Evolutionary conservation across 2,329 filamentous ascomycete genomes (phyloP), one percentile per base, ranked within the genome.

Genomic region (Coniochaeta prunicola): DNA sequence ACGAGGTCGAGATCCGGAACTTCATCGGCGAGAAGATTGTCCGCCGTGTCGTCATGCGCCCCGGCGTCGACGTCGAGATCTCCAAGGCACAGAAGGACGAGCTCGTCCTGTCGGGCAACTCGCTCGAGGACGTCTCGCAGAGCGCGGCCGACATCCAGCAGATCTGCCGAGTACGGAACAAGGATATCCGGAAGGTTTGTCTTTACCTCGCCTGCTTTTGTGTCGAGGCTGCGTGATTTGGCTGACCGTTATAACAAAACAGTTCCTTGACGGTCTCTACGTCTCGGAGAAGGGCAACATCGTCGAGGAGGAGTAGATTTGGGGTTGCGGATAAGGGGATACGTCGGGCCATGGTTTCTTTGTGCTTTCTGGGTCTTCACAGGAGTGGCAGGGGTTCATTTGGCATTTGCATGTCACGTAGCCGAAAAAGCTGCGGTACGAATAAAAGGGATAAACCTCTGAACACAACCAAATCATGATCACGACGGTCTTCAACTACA

Each of bases 241-340:
- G 55, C 65, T 68, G 64, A 59, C 57, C 57, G 31, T 24, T n/a
- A 28, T 12, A 6, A 6, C 36, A 17, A n/a, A 26, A 64, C 72
- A 96, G 91, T 99, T 99, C 90, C 88, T 99, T 86, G 96, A 99
- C 83, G 94, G 94, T 88, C 86, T 99, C 79, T 99, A 99, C 85
- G 94, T 99, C 74, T 97, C 92, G 76, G 94, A 99, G 90, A 90
- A 91, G 84, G 89, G 90, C 80, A 96, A 97, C 88, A 88, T 99
- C 73, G 83, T 85, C 69, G 89, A 91, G 74, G 87, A 87, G 8
- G 53, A 55, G 53, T 33, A 33, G 24, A 55, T 2, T n/a, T 9
- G 53, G 30, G 17, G 28, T 21, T 19, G 17, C 30, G 53, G 28
- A 67, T 77, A 83, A n/a, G 76, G 76, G 70, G 64, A 70, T 64